phyloP scores from a whole-genome alignment of 2,329 filamentous ascomycete genomes.

The Alternaria atra region DNA sequence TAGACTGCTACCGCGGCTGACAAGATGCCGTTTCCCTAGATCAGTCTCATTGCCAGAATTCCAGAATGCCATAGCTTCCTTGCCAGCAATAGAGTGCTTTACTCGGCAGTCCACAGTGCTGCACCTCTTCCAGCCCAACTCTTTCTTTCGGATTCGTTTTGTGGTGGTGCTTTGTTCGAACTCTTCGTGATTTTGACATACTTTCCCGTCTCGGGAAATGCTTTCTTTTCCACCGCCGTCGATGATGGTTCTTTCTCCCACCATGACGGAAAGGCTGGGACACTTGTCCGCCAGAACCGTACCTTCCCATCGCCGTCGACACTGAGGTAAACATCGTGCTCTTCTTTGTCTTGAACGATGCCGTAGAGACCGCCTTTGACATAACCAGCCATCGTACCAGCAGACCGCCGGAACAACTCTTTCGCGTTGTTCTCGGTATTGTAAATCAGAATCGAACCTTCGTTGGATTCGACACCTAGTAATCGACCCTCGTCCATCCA shows the following conservation, averaged over 20 bases:
- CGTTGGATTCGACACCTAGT: conserved; percentile 26
- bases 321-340: conserved; percentile 29
- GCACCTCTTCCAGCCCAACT: conserved; percentile 16
- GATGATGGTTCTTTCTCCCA: conserved; percentile 23
- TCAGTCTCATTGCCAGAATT: background rate
- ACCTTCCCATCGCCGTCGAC: conserved; percentile 37
- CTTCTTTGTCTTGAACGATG: conserved; percentile 14
- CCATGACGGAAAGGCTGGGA: conserved; percentile 20
- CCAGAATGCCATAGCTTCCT: background rate
- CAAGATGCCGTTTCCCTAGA: background rate
- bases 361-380: conserved; percentile 26
- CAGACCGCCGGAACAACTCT: conserved; percentile 36
- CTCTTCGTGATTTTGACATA: conserved; percentile 30
- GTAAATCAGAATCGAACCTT: conserved; percentile 37
- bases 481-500: conserved; percentile 34
- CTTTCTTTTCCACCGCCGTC: background rate
- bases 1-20: background rate
- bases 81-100: background rate
- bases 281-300: conserved; percentile 32
- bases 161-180: background rate
- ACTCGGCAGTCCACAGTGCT: conserved; percentile 17
- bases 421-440: conserved; percentile 35
- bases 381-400: conserved; percentile 15
- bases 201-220: conserved; percentile 27
- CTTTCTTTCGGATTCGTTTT: background rate